Base-by-base conservation (phyloP, 169 alveolate species). In the Cryptosporidium sp. region DNA sequence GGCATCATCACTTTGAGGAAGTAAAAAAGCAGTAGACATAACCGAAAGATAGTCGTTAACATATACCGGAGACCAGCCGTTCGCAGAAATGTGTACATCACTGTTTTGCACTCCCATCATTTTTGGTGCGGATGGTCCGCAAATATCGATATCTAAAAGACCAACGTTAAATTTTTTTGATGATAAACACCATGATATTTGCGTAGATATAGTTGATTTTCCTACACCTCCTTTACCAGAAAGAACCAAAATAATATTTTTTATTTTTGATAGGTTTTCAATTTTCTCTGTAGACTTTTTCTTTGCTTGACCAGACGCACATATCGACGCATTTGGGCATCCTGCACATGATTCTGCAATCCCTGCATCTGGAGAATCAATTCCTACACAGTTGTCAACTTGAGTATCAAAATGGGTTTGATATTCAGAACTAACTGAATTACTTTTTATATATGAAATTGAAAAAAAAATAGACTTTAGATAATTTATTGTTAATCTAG, bases 211-310 rank as follows among this genome's bases (percentile, higher is more conserved):
- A 2, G 99, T 98, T 69, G 99, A 96, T 91, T 98, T 98, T 14
- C 99, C 99, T n/a, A 98, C 99, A 5, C 99, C 99, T n/a, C 99
- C 99, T 92, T 98, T 98, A 1, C 99, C 99, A 33, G 99, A 97
- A 26, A 98, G 91, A 1, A 98, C 95, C 35, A 98, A 86, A 18
- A 98, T 93, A 52, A 96, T 96, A 75, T 93, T 91, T 89, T 95
- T 96, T 12, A 98, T 97, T 59, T 93, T 91, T 39, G 87, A 59
- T 84, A 98, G 94, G 71, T 96, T 96, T 65, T 92, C 93, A 69
- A 84, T 85, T 68, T 86, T 84, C 70, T 50, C 73, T 33, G 41
- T 8, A 41, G 48, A 91, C 73, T 85, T 93, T 67, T 84, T 70
- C 85, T 94, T 80, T 67, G 98, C 92, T 85, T 95, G 96, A 10